These are phyloP conservation scores for Apiospora malaysiana DNA, from an alignment of 2,329 filamentous ascomycete genomes.

Conservation along the genomic window DNA sequence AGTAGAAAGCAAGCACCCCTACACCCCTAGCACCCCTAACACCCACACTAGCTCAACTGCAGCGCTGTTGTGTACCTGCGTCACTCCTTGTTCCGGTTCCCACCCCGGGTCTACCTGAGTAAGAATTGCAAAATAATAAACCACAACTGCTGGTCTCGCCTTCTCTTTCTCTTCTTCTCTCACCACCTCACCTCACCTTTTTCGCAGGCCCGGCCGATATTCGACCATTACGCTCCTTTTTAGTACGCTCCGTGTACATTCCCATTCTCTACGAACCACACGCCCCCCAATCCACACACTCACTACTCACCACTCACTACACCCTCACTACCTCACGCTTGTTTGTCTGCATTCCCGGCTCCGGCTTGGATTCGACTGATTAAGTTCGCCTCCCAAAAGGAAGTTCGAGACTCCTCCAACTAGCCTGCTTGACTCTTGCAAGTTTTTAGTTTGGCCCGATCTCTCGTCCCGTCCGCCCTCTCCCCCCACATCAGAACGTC, in stretches of 20 bases:
- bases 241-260: constrained; percentile 9
- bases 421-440: constrained; percentile 14
- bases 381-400: constrained; percentile 16
- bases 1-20: too few species aligned
- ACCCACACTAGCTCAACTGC: constrained; percentile 12
- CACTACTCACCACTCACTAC: too few species aligned
- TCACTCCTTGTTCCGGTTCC: not conserved
- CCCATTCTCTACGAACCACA: constrained; percentile 8
- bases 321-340: not conserved
- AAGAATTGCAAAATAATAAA: constrained; percentile 5
- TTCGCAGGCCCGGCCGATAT: constrained; percentile 21
- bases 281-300: not conserved
- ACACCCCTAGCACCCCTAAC: not conserved
- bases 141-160: constrained; percentile 2
- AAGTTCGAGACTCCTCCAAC: constrained; percentile 17
- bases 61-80: constrained; percentile 2
- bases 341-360: not conserved
- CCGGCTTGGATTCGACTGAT: constrained; percentile 2
- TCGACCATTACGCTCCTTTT: constrained; percentile 23
- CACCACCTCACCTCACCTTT: constrained; percentile 21
- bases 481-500: not conserved
- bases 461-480: not conserved
- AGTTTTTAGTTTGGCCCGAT: not conserved
- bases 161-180: constrained; percentile 11
- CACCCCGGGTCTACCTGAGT: not conserved